Base-by-base conservation (phyloP, 1,139 yeast species). In the Yamadazyma triangularis region DNA sequence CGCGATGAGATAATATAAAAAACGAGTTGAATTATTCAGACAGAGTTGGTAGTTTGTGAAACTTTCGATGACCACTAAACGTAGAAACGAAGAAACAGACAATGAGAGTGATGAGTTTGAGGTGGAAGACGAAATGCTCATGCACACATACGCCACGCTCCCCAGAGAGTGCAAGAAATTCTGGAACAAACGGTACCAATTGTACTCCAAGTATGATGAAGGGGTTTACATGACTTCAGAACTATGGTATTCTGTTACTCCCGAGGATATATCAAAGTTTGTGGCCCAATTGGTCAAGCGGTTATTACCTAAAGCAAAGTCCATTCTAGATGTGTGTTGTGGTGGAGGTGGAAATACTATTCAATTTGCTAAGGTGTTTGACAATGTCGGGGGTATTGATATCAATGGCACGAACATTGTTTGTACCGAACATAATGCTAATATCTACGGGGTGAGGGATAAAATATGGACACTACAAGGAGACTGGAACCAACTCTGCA, bases 281-380 rank as follows among this genome's bases (percentile, higher is more conserved):
- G 58, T 77, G 0, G 89, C 96, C 0, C 62, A 66, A 29, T 69
- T 81, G 35, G 57, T 81, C 14, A 55, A 45, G 26, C 33, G 45
- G 8, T 36, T 62, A 10, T 34, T 66, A 3, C 60, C 88, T 0
- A 48, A 65, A 0, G 71, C 79, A 1, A 47, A 50, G 2, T 56
- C 62, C 2, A 50, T 73, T 0, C 47, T 79, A 32, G 98, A 91
- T 50, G 72, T 87, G 4, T 89, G 89, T 49, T 84, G 96, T 43
- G 99, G 99, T 0, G 97, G 94, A 2, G 98, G 96, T 0, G 98
- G 98, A 0, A 91, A 91, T 51, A 64, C 88, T 1, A 85, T 88
- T 25, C 96, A 87, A 45, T 79, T 91, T 56, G 89, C 91, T 1
- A 53, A 63, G 28, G 49, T 50, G 12, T 83, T 82, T 44, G 70